Evolutionary conservation across 1,139 yeast genomes (phyloP).

Genomic region (Diutina mesorugosa): DNA sequence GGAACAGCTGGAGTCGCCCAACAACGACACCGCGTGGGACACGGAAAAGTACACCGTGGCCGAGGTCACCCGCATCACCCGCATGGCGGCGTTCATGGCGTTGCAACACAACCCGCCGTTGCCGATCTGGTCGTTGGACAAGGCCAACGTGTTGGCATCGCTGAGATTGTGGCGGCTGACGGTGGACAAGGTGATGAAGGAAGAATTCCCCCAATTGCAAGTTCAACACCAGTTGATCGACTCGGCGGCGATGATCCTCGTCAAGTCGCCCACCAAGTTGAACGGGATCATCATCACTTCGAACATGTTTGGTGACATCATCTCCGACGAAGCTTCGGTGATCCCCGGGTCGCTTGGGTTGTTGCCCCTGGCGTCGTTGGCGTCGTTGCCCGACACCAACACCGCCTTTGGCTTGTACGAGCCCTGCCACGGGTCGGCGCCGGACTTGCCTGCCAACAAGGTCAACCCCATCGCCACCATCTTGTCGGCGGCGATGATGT

Average conservation of each 20-base stretch:
- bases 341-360: constrained; percentile 96
- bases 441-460: constrained; percentile 75
- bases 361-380: constrained; percentile 90
- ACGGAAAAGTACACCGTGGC: constrained; percentile 83
- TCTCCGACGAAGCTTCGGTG: constrained; percentile 94
- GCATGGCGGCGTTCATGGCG: constrained; percentile 98
- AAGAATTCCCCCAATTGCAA: constrained; percentile 80
- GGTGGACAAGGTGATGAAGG: constrained; percentile 68
- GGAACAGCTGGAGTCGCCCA: constrained; percentile 77
- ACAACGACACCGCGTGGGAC: constrained; percentile 63
- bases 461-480: constrained; percentile 95
- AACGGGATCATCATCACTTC: constrained; percentile 88
- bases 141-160: constrained; percentile 93
- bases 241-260: constrained; percentile 95
- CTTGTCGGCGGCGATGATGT: constrained; percentile 94
- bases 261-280: constrained; percentile 77
- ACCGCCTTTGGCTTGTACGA: constrained; percentile 91
- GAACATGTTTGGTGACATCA: constrained; percentile 97
- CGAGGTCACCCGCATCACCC: constrained; percentile 87
- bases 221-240: constrained; percentile 92
- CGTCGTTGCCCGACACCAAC: constrained; percentile 90
- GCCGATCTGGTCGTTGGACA: constrained; percentile 92
- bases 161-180: constrained; percentile 94
- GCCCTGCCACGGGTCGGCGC: constrained; percentile 98
- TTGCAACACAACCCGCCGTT: constrained; percentile 85